Evolutionary conservation across 129 eudicot genomes (phyloP).

Genomic region (Pseudognaphalium luteoalbum): DNA sequence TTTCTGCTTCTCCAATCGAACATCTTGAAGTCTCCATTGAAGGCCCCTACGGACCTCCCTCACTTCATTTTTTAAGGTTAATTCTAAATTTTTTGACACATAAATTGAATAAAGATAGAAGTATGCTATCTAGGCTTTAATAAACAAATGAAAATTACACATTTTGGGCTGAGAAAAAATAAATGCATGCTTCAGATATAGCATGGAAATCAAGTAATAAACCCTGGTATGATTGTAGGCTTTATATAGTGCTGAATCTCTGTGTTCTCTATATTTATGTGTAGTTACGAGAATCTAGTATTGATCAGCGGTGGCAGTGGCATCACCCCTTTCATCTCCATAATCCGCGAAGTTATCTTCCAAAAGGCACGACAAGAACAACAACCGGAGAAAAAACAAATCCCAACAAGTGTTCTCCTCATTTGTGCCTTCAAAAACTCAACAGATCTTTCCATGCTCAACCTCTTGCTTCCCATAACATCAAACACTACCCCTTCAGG

Average conservation of each 20-base stretch:
- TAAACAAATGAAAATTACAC: background rate
- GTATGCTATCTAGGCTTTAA: background rate
- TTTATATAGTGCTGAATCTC: background rate
- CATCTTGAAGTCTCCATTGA: constrained; percentile 56
- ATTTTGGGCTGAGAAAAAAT: background rate
- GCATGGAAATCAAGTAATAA: background rate
- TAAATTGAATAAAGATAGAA: background rate
- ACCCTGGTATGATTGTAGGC: no score
- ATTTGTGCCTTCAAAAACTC: constrained; percentile 57
- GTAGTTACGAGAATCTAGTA: constrained; percentile 54
- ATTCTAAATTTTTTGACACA: background rate
- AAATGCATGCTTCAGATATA: background rate
- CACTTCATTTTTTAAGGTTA: constrained; percentile 57
- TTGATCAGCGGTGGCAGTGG: constrained; percentile 78
- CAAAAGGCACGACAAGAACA: constrained; percentile 32
- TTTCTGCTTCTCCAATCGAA: constrained; percentile 43
- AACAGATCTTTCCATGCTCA: constrained; percentile 59
- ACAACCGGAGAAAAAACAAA: constrained; percentile 31
- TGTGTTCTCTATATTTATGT: background rate
- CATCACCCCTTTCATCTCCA: constrained; percentile 64
- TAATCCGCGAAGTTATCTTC: constrained; percentile 57
- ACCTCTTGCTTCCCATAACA: constrained; percentile 62
- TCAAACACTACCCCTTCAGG: constrained; percentile 30
- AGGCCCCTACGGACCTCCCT: constrained; percentile 79
- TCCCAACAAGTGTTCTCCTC: constrained; percentile 51